Evolutionary conservation across 192 early-diverging fungal species (phyloP).

Genomic region (Linnemannia hyalina): DNA sequence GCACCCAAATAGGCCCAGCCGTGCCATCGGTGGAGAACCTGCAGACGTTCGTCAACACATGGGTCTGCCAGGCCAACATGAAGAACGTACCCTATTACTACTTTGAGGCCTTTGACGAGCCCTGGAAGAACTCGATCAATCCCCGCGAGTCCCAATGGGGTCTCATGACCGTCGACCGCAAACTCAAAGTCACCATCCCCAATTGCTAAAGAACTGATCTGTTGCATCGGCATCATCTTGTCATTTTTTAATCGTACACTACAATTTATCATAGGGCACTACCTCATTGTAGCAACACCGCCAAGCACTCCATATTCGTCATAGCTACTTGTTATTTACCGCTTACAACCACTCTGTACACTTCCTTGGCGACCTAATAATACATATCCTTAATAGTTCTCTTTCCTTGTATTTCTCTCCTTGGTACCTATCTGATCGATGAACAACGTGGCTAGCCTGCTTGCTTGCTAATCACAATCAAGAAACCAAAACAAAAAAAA

Average conservation of each 20-base stretch:
- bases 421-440: neutral
- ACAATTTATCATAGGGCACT: neutral
- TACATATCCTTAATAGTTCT: neutral
- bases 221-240: neutral
- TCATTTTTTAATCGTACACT: constrained; percentile 2
- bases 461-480: neutral
- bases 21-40: constrained; percentile 70
- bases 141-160: constrained; percentile 61
- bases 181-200: constrained; percentile 53
- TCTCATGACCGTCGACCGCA: constrained; percentile 49
- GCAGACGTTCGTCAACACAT: constrained; percentile 71
- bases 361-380: neutral
- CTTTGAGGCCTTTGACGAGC: constrained; percentile 78
- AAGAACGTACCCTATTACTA: constrained; percentile 70
- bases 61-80: constrained; percentile 71
- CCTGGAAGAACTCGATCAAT: constrained; percentile 71
- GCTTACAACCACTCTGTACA: neutral
- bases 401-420: neutral
- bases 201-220: neutral
- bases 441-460: neutral
- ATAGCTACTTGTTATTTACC: neutral
- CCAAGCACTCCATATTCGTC: neutral
- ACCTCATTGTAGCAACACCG: neutral
- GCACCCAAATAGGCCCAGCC: constrained; percentile 44
- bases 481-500: neutral